These are phyloP conservation scores for Astragalus glycyphyllos DNA, from an alignment of 306 rosid genomes.

Conservation along the genomic window DNA sequence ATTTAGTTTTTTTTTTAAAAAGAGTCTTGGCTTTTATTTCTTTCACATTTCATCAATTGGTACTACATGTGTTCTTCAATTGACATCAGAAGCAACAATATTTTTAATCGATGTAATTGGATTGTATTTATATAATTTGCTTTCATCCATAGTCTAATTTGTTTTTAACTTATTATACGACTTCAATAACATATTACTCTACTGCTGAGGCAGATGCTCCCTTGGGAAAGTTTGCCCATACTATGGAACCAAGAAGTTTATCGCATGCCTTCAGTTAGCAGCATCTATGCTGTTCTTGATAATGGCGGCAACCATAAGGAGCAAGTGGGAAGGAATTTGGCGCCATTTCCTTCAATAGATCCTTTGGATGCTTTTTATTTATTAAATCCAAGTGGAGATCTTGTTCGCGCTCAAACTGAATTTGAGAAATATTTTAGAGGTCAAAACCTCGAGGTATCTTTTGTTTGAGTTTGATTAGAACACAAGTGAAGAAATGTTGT, in stretches of 20 bases:
- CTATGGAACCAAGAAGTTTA: conserved; percentile 86
- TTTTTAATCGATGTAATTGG: conserved; percentile 6
- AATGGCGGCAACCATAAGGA: conserved; percentile 54
- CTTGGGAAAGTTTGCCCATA: conserved; percentile 94
- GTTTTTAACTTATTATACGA: not conserved
- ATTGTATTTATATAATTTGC: conserved; percentile 19
- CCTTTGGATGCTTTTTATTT: conserved; percentile 88
- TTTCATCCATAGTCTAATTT: not conserved
- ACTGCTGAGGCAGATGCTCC: conserved; percentile 77
- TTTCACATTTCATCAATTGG: conserved; percentile 20
- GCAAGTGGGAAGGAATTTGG: conserved; percentile 48
- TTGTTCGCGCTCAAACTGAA: conserved; percentile 63
- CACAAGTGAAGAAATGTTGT: conserved; percentile 8
- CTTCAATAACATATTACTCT: conserved; percentile 40
- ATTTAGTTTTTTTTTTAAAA: conserved; percentile 5
- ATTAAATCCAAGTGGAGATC: conserved; percentile 93
- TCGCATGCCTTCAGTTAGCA: conserved; percentile 93
- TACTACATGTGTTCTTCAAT: not conserved
- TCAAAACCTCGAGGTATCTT: conserved; percentile 73
- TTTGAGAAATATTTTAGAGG: conserved; percentile 88
- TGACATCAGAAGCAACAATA: not conserved
- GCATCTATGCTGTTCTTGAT: conserved; percentile 71
- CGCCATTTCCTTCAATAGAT: conserved; percentile 75
- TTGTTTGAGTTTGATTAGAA: conserved; percentile 31
- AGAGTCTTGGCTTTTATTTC: conserved; percentile 29